Conservation (phyloP, 176 grass and related monocot genomes). For the Eleusine indica region DNA sequence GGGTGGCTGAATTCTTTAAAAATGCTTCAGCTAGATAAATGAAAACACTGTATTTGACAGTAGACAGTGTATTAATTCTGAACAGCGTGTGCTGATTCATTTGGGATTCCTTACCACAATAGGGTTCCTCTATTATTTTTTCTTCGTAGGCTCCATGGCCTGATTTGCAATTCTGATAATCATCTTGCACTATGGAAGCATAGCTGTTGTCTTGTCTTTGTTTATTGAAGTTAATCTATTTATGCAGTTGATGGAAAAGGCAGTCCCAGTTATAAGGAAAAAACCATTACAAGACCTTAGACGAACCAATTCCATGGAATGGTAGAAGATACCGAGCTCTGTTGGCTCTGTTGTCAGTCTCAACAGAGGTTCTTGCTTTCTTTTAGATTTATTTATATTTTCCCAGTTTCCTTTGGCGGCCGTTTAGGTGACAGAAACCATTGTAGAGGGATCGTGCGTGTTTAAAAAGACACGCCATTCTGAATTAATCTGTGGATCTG, state of each 20-base stretch:
- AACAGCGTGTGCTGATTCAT: background rate
- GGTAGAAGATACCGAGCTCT: conserved; percentile 56
- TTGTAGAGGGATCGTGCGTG: conserved; percentile 48
- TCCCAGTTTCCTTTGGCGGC: conserved; percentile 27
- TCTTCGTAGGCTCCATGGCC: background rate
- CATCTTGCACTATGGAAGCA: background rate
- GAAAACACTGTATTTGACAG: background rate
- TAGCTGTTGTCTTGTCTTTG: too few relatives aligned
- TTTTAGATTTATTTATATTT: conserved; percentile 40
- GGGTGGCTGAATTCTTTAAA: background rate
- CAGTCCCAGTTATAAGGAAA: conserved; percentile 59
- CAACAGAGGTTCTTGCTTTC: conserved; percentile 27
- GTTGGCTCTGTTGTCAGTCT: conserved; percentile 26
- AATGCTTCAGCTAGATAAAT: background rate
- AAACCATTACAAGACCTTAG: conserved; percentile 49
- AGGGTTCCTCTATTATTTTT: background rate
- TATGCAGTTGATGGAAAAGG: conserved; percentile 74
- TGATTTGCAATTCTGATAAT: conserved; percentile 5
- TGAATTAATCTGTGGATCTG: conserved; percentile 29
- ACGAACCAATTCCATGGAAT: conserved; percentile 78
- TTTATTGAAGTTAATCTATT: conserved; percentile 12
- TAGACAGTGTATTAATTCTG: background rate
- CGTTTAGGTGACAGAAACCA: conserved; percentile 30
- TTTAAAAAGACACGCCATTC: conserved; percentile 39
- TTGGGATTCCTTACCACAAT: background rate